These are phyloP conservation scores for Myrica gale DNA, from an alignment of 306 rosid species.

Conservation along the genomic window DNA sequence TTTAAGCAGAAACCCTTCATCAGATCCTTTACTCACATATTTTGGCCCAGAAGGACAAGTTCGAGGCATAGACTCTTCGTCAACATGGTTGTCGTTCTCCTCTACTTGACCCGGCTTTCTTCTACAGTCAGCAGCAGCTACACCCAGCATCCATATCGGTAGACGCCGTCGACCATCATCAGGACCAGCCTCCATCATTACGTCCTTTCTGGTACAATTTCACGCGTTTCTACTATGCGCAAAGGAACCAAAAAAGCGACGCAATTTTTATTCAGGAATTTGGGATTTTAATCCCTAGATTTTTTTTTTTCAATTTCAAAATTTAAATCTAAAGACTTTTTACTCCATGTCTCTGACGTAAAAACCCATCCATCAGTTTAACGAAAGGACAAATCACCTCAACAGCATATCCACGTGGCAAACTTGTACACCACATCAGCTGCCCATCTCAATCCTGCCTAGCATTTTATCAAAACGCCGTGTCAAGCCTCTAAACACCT, in stretches of 20 bases:
- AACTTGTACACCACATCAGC: no score
- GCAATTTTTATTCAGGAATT: not conserved
- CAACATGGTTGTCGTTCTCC: conserved; percentile 24
- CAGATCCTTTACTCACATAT: conserved; percentile 6
- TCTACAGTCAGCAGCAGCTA: conserved; percentile 33
- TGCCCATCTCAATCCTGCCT: no score
- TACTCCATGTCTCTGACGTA: no score
- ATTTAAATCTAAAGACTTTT: no score
- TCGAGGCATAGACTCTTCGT: conserved; percentile 24
- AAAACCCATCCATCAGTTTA: no score
- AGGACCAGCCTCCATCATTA: conserved; percentile 34
- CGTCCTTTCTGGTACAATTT: not conserved
- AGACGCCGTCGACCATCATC: conserved; percentile 55
- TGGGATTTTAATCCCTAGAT: no score
- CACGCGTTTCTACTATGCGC: conserved; percentile 1
- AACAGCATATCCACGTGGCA: no score
- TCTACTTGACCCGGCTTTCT: conserved; percentile 24
- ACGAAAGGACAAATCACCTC: no score
- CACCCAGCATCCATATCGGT: conserved; percentile 74
- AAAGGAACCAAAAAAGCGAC: not conserved
- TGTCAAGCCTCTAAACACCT: no score
- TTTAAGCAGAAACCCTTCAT: conserved; percentile 18
- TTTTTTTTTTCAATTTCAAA: no score
- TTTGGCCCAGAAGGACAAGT: conserved; percentile 21
- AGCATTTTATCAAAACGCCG: no score